phyloP scores from a whole-genome alignment of 768 basidiomycete genomes.

The Kwoniella pini region DNA sequence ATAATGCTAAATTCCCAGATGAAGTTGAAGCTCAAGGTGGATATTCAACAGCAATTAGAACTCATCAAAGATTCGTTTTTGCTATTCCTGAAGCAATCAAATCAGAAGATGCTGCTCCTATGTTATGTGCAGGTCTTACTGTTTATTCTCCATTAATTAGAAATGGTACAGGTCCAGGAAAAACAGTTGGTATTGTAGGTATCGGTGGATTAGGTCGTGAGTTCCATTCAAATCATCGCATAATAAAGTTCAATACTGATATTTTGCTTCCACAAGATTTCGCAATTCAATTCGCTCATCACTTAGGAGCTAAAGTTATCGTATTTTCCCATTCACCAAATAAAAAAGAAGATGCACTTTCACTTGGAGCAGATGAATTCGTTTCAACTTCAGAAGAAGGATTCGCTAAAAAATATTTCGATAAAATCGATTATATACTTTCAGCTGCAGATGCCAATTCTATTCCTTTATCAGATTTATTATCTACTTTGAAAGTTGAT shows the following conservation, averaged over 20 bases:
- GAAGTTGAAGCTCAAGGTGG: slow-evolving; percentile 53
- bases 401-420: slow-evolving; percentile 49
- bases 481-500: slow-evolving; percentile 61
- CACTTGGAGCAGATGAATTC: slow-evolving; percentile 53
- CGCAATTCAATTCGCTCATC: slow-evolving; percentile 59
- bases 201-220: slow-evolving; percentile 63
- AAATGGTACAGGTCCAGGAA: slow-evolving; percentile 64
- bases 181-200: slow-evolving; percentile 67
- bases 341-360: slow-evolving; percentile 63
- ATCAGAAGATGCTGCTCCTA: slow-evolving; percentile 51
- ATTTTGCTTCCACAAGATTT: slow-evolving; percentile 42
- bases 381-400: slow-evolving; percentile 40
- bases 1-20: slow-evolving; percentile 49
- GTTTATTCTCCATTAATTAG: slow-evolving; percentile 56
- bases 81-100: slow-evolving; percentile 53
- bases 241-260: too few species aligned
- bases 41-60: slow-evolving; percentile 54
- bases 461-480: slow-evolving; percentile 59
- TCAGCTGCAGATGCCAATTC: slow-evolving; percentile 57
- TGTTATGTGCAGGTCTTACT: slow-evolving; percentile 56
- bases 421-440: slow-evolving; percentile 56
- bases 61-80: slow-evolving; percentile 54
- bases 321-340: slow-evolving; percentile 63
- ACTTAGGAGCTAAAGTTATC: slow-evolving; percentile 63
- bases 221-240: background rate